Conservation (phyloP, 345 rosid species). For the Cochlearia excelsa region DNA sequence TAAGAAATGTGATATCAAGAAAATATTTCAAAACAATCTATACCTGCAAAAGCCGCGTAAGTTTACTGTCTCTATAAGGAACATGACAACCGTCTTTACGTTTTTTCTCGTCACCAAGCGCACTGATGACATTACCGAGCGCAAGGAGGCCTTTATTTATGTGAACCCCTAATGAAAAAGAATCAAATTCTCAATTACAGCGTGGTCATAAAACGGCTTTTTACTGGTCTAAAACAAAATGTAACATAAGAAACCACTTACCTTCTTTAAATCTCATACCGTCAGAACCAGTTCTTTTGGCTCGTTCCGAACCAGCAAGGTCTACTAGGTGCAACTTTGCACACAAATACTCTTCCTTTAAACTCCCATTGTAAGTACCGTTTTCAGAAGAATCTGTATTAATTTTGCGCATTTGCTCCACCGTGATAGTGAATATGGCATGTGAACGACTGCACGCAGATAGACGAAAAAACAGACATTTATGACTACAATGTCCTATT, state of each 20-base stretch:
- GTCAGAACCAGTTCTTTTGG: constrained; percentile 97
- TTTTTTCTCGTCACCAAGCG: constrained; percentile 96
- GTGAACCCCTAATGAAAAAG: constrained; percentile 70
- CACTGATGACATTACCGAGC: constrained; percentile 98
- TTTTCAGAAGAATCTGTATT: constrained; percentile 58
- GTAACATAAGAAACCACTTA: constrained; percentile 29
- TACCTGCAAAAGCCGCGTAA: constrained; percentile 97
- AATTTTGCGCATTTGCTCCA: constrained; percentile 90
- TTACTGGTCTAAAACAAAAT: constrained; percentile 6
- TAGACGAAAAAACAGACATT: constrained; percentile 21
- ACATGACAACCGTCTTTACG: constrained; percentile 93
- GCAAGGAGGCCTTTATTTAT: constrained; percentile 98
- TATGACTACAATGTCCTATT: not conserved
- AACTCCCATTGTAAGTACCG: constrained; percentile 47
- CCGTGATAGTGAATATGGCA: constrained; percentile 94
- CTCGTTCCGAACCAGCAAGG: constrained; percentile 99
- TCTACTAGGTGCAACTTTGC: constrained; percentile 98
- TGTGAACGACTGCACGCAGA: constrained; percentile 79
- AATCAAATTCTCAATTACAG: constrained; percentile 22
- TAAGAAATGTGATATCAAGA: not conserved
- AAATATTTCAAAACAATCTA: not conserved
- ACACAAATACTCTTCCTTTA: constrained; percentile 90
- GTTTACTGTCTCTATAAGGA: constrained; percentile 98
- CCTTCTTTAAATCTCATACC: constrained; percentile 99
- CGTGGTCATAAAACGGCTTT: constrained; percentile 21